phyloP scores from a whole-genome alignment of 306 rosid genomes.

The Rosa rugosa region DNA sequence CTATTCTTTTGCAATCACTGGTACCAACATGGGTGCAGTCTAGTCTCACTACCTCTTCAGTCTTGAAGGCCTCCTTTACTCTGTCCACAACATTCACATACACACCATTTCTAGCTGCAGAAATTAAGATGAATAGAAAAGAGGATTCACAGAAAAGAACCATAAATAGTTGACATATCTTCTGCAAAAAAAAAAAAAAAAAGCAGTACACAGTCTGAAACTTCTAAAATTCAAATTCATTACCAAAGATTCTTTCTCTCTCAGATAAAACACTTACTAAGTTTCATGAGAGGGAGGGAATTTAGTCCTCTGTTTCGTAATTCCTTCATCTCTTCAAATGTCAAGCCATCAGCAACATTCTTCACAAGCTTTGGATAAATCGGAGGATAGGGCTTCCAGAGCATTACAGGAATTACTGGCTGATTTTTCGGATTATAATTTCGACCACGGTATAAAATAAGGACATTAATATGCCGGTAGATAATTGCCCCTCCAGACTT shows the following conservation, averaged over 20 bases:
- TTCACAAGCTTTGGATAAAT: conserved; percentile 89
- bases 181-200: neutral
- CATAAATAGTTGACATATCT: neutral
- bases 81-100: conserved; percentile 74
- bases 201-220: neutral
- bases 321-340: conserved; percentile 70
- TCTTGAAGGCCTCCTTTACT: conserved; percentile 73
- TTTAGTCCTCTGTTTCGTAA: conserved; percentile 71
- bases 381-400: conserved; percentile 95
- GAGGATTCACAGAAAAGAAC: neutral
- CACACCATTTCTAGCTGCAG: conserved; percentile 88
- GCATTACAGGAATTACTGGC: conserved; percentile 75
- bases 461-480: conserved; percentile 62
- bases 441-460: conserved; percentile 71
- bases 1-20: conserved; percentile 84
- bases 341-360: conserved; percentile 63
- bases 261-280: conserved; percentile 53
- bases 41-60: conserved; percentile 76
- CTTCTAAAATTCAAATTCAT: neutral
- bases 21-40: conserved; percentile 79
- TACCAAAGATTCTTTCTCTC: neutral
- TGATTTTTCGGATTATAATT: conserved; percentile 68
- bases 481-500: conserved; percentile 79
- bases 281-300: conserved; percentile 66
- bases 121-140: conserved; percentile 19